A percentile compares a stretch with the other conserved stretches of the same genome.
phyloP scores from a whole-genome alignment of 148 eudicot genomes.

The Beta vulgaris region DNA sequence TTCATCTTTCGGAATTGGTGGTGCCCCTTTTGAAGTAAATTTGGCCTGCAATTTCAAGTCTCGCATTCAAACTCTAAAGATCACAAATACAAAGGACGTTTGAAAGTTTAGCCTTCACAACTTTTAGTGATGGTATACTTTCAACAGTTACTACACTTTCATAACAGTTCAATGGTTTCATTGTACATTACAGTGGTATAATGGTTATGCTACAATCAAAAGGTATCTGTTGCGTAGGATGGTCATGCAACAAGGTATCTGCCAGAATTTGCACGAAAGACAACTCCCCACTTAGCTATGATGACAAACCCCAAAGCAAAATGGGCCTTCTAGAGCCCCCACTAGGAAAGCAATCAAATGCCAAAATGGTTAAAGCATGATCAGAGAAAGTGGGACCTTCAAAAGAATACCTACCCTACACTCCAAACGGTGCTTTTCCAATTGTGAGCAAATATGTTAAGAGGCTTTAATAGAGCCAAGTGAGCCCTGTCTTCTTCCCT shows the following conservation, averaged over 20 bases:
- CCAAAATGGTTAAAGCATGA: neutral
- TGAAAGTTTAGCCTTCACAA: neutral
- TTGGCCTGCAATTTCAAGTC: conserved; percentile 20
- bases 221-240: neutral
- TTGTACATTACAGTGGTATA: neutral
- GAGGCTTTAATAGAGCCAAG: neutral
- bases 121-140: neutral
- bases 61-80: neutral
- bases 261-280: neutral
- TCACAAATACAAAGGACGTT: neutral
- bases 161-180: neutral
- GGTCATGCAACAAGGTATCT: neutral
- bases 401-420: neutral
- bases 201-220: neutral
- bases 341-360: neutral
- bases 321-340: neutral
- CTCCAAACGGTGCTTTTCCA: neutral
- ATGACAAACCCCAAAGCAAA: neutral
- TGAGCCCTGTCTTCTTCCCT: neutral
- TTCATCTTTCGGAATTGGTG: conserved; percentile 21
- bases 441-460: neutral
- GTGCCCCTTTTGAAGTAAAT: conserved; percentile 19
- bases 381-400: neutral
- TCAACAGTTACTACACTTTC: neutral
- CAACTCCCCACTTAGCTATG: neutral